Percentiles rank a stretch among this genome's conserved stretches.
Evolutionary conservation across 1,139 yeast genomes (phyloP).

Genomic region (Meyerozyma elateridarum): DNA sequence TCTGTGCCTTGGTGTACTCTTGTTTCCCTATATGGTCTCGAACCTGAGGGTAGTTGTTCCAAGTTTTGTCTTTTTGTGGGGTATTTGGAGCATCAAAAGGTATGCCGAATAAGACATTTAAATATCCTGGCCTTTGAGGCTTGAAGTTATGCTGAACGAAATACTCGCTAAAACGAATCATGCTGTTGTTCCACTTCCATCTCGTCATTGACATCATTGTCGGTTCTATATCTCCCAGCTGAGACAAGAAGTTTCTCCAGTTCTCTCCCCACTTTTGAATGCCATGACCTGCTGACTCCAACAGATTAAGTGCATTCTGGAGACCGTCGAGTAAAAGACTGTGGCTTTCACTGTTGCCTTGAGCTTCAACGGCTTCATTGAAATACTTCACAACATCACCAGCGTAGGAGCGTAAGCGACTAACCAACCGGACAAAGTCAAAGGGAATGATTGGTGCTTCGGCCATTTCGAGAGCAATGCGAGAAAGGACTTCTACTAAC

Average conservation of each 20-base stretch:
- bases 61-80: conserved; percentile 31
- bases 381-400: conserved; percentile 48
- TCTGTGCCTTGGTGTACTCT: conserved; percentile 54
- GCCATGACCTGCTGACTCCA: conserved; percentile 20
- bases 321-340: conserved; percentile 26
- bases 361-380: conserved; percentile 15
- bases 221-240: conserved; percentile 54
- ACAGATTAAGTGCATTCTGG: conserved; percentile 18
- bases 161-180: conserved; percentile 54
- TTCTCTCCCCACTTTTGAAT: conserved; percentile 45
- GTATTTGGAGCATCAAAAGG: conserved; percentile 53
- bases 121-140: conserved; percentile 59
- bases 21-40: conserved; percentile 55
- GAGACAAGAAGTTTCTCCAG: conserved; percentile 45
- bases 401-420: conserved; percentile 38
- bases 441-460: conserved; percentile 79
- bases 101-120: conserved; percentile 69
- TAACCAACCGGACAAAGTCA: conserved; percentile 48
- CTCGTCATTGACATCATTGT: conserved; percentile 65
- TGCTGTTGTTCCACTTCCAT: conserved; percentile 73
- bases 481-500: conserved; percentile 54
- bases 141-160: conserved; percentile 23
- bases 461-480: conserved; percentile 49
- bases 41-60: conserved; percentile 73
- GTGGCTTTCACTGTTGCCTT: conserved; percentile 14